Percentiles rank a stretch among this genome's conserved stretches.
Evolutionary conservation across 345 rosid species (phyloP).

Genomic region (Eucalyptus marginata): DNA sequence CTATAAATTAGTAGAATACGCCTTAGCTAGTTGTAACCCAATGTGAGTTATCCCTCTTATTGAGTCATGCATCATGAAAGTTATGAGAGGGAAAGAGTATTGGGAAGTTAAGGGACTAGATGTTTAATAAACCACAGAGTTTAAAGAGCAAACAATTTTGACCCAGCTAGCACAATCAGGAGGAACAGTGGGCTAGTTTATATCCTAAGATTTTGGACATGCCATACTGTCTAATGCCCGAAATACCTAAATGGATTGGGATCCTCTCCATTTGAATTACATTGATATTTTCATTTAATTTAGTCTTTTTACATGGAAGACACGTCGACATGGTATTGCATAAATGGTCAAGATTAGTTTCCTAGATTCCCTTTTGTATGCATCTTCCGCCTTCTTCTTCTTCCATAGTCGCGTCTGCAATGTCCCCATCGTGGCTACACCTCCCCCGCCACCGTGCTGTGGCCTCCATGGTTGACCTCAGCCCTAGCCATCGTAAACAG

Average conservation of each 20-base stretch:
- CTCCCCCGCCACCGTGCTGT: neutral
- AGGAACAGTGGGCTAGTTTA: neutral
- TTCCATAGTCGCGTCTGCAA: neutral
- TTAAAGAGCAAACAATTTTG: neutral
- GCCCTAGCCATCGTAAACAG: neutral
- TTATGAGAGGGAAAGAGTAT: neutral
- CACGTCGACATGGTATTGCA: neutral
- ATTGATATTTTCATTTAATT: neutral
- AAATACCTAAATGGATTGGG: neutral
- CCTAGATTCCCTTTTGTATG: neutral
- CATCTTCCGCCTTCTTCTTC: neutral
- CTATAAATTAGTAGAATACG: neutral
- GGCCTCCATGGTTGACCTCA: neutral
- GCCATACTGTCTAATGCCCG: neutral
- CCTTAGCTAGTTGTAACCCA: neutral
- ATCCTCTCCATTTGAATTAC: neutral
- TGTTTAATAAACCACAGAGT: neutral
- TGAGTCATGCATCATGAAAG: neutral
- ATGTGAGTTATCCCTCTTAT: neutral
- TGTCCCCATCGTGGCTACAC: neutral
- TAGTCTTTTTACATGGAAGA: neutral
- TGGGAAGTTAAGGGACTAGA: neutral
- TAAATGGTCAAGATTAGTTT: neutral
- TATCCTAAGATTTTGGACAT: neutral
- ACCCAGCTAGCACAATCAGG: neutral